Evolutionary conservation across 345 rosid genomes (phyloP), one percentile per base, ranked within the genome.

Genomic region (Conringia planisiliqua): DNA sequence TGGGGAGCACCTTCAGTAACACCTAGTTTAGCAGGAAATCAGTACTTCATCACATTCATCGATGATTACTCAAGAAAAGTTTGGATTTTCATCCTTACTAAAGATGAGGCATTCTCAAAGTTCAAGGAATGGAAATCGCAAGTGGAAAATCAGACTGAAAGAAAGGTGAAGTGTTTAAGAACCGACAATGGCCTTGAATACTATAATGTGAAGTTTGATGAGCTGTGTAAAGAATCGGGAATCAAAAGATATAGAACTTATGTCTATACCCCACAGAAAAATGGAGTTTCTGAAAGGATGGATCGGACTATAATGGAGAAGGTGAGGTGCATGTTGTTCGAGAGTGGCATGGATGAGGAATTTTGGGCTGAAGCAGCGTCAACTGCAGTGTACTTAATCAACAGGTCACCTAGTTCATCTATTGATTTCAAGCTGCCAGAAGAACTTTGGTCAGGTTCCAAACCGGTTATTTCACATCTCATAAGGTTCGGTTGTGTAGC

Each of bases 391-490:
- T 40, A 40, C 5, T 5, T 40, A 3, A 40, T 40, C 4, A 40
- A 40, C 44, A 12, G n/a, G 4, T 11, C 44, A 3, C 44, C 44
- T 0, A 2, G n/a, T 0, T 40, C n/a, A 10, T 5, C 5, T 2
- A 40, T 11, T 11, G n/a, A 40, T 3, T 3, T 11, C 5, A 40
- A 11, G 0, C 2, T 40, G 2, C 44, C 44, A 3, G n/a, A 40
- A 2, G n/a, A 11, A n/a, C 5, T 40, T 0, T 40, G 44, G 44
- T 3, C 1, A 2, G 5, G 44, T 1, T 2, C 1, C 2, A 1
- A 10, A 3, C 1, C 3, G 0, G 0, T 1, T 4, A 22, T 2
- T 1, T 2, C 3, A 0, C 10, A 39, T 10, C n/a, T 2, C n/a
- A 12, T 5, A 12, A 40, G n/a, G 14, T 11, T 40, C 4, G 14